These are phyloP conservation scores for Saccharomyces uvarum DNA, from an alignment of 1,139 yeast genomes.

Conservation along the genomic window DNA sequence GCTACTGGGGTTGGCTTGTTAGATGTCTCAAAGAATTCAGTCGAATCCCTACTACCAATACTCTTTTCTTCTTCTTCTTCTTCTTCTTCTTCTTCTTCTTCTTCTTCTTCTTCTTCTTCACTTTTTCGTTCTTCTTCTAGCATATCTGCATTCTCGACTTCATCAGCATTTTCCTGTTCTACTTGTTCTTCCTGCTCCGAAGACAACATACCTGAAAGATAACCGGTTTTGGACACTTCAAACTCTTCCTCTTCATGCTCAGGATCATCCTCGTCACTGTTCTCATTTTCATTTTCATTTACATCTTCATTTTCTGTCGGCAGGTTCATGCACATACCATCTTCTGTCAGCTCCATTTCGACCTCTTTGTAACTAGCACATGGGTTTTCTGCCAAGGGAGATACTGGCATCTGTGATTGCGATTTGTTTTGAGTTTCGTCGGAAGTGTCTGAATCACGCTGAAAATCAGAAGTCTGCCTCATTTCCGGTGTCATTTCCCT, in stretches of 20 bases:
- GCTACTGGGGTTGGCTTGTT: background rate
- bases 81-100: background rate
- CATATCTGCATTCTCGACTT: background rate
- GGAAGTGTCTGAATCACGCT: constrained; percentile 2
- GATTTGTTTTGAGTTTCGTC: constrained; percentile 3
- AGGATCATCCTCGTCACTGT: constrained; percentile 7
- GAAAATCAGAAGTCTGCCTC: constrained; percentile 3
- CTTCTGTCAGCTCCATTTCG: background rate
- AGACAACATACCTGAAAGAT: background rate
- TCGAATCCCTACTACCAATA: background rate
- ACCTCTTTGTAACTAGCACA: background rate
- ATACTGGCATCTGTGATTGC: background rate
- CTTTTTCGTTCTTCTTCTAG: background rate
- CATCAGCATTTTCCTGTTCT: background rate
- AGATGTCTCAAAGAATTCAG: background rate
- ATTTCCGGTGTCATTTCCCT: constrained; percentile 27
- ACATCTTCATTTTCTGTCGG: constrained; percentile 2
- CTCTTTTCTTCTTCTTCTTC: background rate
- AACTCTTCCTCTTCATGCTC: constrained; percentile 5
- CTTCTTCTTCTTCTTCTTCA: constrained; percentile 3
- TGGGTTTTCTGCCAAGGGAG: background rate
- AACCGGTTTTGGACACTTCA: constrained; percentile 1
- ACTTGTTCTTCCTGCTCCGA: constrained; percentile 6
- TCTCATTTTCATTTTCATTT: constrained; percentile 5
- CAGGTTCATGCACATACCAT: background rate